Conservation (phyloP, 2,329 filamentous ascomycete genomes). For the Lachnellula hyalina region DNA sequence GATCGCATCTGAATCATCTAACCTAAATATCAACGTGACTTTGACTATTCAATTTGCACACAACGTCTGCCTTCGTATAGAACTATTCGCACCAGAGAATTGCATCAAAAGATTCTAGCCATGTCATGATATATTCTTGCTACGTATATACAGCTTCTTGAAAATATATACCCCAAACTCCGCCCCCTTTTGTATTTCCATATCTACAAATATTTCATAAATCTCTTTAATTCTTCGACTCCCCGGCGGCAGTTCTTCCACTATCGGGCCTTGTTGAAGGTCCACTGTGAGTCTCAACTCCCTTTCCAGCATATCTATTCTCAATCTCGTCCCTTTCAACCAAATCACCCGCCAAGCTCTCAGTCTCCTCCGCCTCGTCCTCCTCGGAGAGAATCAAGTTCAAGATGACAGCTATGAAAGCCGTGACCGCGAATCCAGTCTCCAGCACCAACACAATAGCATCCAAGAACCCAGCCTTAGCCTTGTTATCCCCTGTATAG, state of each 20-base stretch:
- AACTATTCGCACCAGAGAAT: no score
- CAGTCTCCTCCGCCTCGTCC: conserved; percentile 53
- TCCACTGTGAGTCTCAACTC: background rate
- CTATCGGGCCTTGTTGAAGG: background rate
- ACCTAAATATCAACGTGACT: no score
- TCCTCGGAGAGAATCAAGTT: conserved; percentile 72
- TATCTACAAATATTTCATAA: background rate
- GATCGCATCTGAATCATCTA: no score
- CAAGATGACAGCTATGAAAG: conserved; percentile 64
- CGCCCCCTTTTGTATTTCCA: no score
- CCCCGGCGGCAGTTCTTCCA: background rate
- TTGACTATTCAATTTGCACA: no score
- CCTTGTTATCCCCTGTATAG: conserved; percentile 61
- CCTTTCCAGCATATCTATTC: conserved; percentile 1
- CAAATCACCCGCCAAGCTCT: conserved; percentile 26
- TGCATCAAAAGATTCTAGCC: no score
- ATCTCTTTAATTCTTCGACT: background rate
- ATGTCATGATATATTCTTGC: no score
- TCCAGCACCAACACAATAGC: conserved; percentile 69
- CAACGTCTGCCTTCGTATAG: no score
- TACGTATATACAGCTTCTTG: no score
- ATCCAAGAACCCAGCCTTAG: conserved; percentile 68
- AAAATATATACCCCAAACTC: no score
- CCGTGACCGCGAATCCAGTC: conserved; percentile 71
- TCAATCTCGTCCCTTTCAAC: conserved; percentile 10